A percentile compares a stretch with the other conserved stretches of the same genome.
Conservation (phyloP, 2,329 filamentous ascomycete species). For the Madurella fahalii region DNA sequence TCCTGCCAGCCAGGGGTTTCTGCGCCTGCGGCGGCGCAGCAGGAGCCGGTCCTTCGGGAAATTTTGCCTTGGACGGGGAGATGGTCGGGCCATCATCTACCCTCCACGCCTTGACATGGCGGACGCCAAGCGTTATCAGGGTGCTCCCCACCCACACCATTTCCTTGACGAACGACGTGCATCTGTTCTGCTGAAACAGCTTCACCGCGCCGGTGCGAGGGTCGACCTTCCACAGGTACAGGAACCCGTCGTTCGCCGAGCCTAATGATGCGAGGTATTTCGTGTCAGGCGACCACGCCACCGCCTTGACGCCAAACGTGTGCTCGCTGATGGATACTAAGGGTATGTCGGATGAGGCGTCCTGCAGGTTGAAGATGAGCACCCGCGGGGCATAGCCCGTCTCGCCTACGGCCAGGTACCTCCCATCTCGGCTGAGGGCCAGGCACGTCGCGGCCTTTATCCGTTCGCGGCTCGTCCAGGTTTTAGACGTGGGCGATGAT, state of each 20-base stretch:
- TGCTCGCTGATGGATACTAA: slow-evolving; percentile 86
- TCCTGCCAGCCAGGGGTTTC: slow-evolving; percentile 77
- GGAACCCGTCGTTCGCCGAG: slow-evolving; percentile 84
- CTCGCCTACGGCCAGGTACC: slow-evolving; percentile 87
- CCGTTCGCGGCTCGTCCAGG: slow-evolving; percentile 83
- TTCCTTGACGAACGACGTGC: slow-evolving; percentile 77
- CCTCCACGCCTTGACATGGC: slow-evolving; percentile 92
- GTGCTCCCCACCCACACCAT: slow-evolving; percentile 88
- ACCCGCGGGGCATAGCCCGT: slow-evolving; percentile 91
- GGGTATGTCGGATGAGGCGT: slow-evolving; percentile 74
- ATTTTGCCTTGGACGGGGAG: slow-evolving; percentile 62
- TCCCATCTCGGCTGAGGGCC: slow-evolving; percentile 80
- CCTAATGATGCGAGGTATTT: slow-evolving; percentile 85
- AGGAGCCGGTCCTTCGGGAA: slow-evolving; percentile 38
- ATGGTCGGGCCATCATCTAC: slow-evolving; percentile 60
- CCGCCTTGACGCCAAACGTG: slow-evolving; percentile 78
- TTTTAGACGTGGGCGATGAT: slow-evolving; percentile 59
- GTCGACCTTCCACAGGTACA: slow-evolving; percentile 88
- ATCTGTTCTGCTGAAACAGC: slow-evolving; percentile 82
- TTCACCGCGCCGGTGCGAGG: slow-evolving; percentile 74
- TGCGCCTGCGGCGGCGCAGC: slow-evolving; percentile 40
- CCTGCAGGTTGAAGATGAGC: slow-evolving; percentile 80
- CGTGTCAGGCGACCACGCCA: slow-evolving; percentile 86
- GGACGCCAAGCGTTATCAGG: slow-evolving; percentile 81
- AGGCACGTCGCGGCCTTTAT: slow-evolving; percentile 94